phyloP scores from a whole-genome alignment of 805 yeast genomes.

The Saccharomyces mikatae region DNA sequence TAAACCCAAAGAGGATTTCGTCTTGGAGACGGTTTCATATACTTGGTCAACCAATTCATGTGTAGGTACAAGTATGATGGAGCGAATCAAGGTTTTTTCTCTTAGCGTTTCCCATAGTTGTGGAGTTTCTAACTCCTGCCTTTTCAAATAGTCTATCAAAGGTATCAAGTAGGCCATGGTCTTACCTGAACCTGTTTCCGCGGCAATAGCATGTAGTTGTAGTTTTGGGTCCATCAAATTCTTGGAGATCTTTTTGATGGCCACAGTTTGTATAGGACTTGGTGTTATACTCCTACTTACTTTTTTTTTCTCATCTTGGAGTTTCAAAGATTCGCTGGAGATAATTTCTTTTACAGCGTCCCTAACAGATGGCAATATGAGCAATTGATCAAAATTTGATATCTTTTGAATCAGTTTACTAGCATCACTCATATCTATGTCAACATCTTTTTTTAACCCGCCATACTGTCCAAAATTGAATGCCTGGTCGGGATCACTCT shows the following conservation, averaged over 20 bases:
- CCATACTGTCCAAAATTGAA: conserved; percentile 43
- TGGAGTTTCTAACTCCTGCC: conserved; percentile 38
- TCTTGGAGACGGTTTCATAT: conserved; percentile 33
- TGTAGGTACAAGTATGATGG: conserved; percentile 81
- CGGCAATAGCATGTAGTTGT: conserved; percentile 73
- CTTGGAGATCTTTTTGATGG: conserved; percentile 38
- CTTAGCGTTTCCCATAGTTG: conserved; percentile 31
- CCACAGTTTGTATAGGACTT: conserved; percentile 76
- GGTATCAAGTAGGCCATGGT: conserved; percentile 88
- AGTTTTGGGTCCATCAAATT: conserved; percentile 33
- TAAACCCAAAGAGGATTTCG: conserved; percentile 33
- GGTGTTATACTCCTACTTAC: conserved; percentile 34
- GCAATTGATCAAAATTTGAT: conserved; percentile 55
- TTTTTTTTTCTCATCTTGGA: conserved; percentile 8
- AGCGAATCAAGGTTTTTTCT: conserved; percentile 44
- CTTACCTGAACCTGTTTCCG: conserved; percentile 96
- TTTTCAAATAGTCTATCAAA: conserved; percentile 56
- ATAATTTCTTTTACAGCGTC: conserved; percentile 50
- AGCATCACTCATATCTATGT: conserved; percentile 29
- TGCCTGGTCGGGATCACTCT: conserved; percentile 1
- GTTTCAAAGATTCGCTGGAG: conserved; percentile 36
- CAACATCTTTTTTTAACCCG: conserved; percentile 37
- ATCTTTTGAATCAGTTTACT: conserved; percentile 43
- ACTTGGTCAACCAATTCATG: conserved; percentile 85
- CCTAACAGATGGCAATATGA: conserved; percentile 61